phyloP scores from a whole-genome alignment of 257 asterid genomes.

The Verbena officinalis region DNA sequence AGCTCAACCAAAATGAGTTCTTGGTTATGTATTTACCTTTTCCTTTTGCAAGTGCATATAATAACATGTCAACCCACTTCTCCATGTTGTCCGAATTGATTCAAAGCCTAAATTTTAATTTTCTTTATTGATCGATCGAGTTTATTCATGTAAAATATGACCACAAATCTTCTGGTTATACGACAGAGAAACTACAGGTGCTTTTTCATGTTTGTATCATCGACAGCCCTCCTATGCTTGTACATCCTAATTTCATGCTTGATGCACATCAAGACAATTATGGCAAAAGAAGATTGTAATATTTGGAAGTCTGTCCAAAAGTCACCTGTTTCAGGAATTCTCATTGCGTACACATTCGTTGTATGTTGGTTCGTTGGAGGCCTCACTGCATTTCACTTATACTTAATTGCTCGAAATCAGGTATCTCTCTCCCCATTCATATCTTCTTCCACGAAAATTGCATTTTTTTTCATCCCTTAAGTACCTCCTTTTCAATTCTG shows the following conservation, averaged over 20 bases:
- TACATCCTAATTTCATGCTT: slow-evolving; percentile 54
- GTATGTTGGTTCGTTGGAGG: slow-evolving; percentile 88
- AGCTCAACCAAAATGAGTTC: no score
- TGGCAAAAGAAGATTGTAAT: slow-evolving; percentile 38
- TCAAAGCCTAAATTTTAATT: no score
- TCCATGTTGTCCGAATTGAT: no score
- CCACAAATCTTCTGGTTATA: slow-evolving; percentile 1
- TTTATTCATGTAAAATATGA: slow-evolving; percentile 1
- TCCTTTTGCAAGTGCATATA: no score
- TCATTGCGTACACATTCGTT: slow-evolving; percentile 61
- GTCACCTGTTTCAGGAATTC: slow-evolving; percentile 61
- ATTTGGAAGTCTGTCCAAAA: slow-evolving; percentile 51
- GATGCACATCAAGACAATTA: slow-evolving; percentile 47
- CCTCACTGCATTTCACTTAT: slow-evolving; percentile 76
- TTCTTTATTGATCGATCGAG: background rate
- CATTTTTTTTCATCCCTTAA: no score
- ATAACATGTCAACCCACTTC: no score
- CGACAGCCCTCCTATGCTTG: slow-evolving; percentile 61
- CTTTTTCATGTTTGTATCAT: slow-evolving; percentile 71
- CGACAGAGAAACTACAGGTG: slow-evolving; percentile 73
- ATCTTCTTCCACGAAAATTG: no score
- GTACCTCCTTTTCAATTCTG: no score
- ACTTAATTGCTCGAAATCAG: slow-evolving; percentile 69
- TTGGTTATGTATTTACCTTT: no score
- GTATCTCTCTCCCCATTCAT: slow-evolving; percentile 27